Percentiles rank a stretch among this genome's conserved stretches.
Evolutionary conservation across 176 grass and related monocot genomes (phyloP).

Genomic region (Avena eriantha): DNA sequence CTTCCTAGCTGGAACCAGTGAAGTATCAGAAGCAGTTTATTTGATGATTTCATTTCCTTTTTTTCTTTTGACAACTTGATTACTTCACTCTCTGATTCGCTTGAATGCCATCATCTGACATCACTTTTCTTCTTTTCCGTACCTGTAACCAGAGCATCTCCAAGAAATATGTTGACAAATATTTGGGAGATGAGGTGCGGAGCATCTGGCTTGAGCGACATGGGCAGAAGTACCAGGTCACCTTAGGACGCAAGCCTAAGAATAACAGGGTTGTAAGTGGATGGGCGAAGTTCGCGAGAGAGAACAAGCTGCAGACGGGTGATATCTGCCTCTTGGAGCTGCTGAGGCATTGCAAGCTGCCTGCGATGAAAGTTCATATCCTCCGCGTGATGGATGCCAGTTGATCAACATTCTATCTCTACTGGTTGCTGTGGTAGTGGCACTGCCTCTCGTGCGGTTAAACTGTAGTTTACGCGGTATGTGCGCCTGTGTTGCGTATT

Average conservation of each 20-base stretch:
- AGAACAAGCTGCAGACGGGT: background rate
- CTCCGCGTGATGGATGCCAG: background rate
- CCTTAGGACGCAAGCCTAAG: background rate
- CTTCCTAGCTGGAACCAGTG: no score
- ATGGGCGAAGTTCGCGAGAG: background rate
- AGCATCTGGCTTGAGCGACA: constrained; percentile 6
- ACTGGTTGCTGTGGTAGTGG: background rate
- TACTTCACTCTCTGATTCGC: background rate
- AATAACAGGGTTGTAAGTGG: constrained; percentile 18
- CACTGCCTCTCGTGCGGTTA: background rate
- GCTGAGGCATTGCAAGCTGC: background rate
- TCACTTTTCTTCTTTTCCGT: background rate
- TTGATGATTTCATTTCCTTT: no score
- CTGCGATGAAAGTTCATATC: constrained; percentile 5
- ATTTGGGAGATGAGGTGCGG: constrained; percentile 8
- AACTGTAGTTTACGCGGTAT: background rate
- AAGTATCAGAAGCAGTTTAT: no score
- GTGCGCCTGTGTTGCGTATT: background rate
- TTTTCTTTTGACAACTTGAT: background rate
- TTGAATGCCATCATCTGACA: background rate
- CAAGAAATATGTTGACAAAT: background rate
- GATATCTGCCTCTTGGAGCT: constrained; percentile 16
- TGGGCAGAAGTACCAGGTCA: background rate
- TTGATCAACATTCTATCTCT: background rate
- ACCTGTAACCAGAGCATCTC: background rate